Evolutionary conservation across 805 yeast species (phyloP).

Genomic region (Schwanniomyces vanrijiae): DNA sequence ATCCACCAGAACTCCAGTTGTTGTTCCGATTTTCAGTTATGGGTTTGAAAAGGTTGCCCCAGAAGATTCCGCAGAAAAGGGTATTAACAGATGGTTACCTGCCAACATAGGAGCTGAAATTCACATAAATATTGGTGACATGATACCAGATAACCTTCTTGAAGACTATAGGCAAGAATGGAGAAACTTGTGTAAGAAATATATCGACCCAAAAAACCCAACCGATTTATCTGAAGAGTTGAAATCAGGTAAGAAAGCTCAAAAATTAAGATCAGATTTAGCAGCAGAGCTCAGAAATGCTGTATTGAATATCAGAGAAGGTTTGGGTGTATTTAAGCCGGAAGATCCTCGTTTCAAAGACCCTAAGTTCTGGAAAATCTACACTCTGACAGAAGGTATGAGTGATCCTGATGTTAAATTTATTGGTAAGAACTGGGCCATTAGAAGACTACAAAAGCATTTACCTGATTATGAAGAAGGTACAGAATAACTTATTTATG

Average conservation of each 20-base stretch:
- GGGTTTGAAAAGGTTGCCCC: constrained; percentile 90
- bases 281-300: constrained; percentile 68
- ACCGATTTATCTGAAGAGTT: constrained; percentile 62
- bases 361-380: constrained; percentile 75
- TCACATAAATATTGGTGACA: constrained; percentile 69
- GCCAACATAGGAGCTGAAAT: constrained; percentile 66
- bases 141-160: constrained; percentile 60
- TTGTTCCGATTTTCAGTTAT: constrained; percentile 80
- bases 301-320: constrained; percentile 49
- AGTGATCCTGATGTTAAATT: constrained; percentile 69
- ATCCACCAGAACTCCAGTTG: constrained; percentile 77
- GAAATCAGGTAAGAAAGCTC: constrained; percentile 63
- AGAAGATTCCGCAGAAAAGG: constrained; percentile 59
- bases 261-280: constrained; percentile 63
- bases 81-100: constrained; percentile 61
- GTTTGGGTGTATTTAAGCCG: constrained; percentile 43
- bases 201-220: constrained; percentile 51
- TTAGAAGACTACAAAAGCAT: constrained; percentile 62
- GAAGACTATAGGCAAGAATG: constrained; percentile 67
- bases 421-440: constrained; percentile 83
- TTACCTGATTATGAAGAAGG: constrained; percentile 29
- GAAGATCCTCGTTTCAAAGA: constrained; percentile 71
- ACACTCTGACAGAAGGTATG: constrained; percentile 61
- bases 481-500: neutral
- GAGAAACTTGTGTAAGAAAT: constrained; percentile 58